phyloP scores from a whole-genome alignment of 805 yeast genomes.

The Pichia scutulata region DNA sequence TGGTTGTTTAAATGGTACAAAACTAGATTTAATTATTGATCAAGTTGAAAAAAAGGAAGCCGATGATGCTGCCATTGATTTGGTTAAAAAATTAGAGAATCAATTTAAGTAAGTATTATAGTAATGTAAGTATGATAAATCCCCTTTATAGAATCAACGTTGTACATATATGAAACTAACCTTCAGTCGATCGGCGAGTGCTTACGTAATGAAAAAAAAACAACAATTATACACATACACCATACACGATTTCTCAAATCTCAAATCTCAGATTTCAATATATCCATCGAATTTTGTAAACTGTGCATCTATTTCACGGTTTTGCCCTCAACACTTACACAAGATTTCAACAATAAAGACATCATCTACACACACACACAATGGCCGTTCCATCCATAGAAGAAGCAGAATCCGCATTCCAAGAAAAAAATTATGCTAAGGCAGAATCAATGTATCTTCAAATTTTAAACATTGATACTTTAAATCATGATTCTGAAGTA shows the following conservation, averaged over 20 bases:
- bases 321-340: no score
- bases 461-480: slow-evolving; percentile 32
- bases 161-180: no score
- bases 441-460: slow-evolving; percentile 58
- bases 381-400: slow-evolving; percentile 35
- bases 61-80: slow-evolving; percentile 35
- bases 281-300: not conserved
- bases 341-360: no score
- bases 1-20: slow-evolving; percentile 55
- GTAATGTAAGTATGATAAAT: no score
- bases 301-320: no score
- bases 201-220: not conserved
- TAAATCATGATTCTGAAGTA: slow-evolving; percentile 6
- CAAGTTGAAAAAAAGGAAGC: slow-evolving; percentile 42
- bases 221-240: not conserved
- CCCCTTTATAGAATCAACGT: not conserved
- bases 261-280: not conserved
- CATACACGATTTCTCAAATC: not conserved
- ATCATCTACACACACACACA: no score
- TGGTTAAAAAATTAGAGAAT: slow-evolving; percentile 24
- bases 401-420: slow-evolving; percentile 54
- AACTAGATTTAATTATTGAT: slow-evolving; percentile 48
- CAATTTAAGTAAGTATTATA: no score
- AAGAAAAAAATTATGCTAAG: slow-evolving; percentile 37
- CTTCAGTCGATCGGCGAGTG: not conserved